Conservation (phyloP, 306 rosid genomes). For the Hippophae gyantsensis region DNA sequence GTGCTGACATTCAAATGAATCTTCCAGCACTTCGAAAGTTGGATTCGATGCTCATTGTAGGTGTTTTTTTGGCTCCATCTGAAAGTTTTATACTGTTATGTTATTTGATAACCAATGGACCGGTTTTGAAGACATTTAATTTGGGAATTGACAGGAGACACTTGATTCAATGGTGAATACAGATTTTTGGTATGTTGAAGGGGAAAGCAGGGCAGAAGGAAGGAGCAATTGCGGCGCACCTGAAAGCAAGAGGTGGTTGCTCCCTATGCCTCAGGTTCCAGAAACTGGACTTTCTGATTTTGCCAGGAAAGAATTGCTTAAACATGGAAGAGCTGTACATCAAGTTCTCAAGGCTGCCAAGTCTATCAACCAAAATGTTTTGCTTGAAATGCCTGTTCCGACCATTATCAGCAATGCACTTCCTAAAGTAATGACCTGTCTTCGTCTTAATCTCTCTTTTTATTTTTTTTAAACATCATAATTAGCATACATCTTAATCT, state of each 20-base stretch:
- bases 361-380: slow-evolving; percentile 67
- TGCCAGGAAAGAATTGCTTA: slow-evolving; percentile 49
- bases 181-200: slow-evolving; percentile 86
- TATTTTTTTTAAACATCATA: not conserved
- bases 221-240: slow-evolving; percentile 27
- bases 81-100: not conserved
- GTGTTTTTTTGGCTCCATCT: slow-evolving; percentile 29
- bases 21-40: slow-evolving; percentile 94
- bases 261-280: slow-evolving; percentile 76
- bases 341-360: slow-evolving; percentile 91
- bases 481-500: not conserved
- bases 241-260: slow-evolving; percentile 81
- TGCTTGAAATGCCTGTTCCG: slow-evolving; percentile 88
- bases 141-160: slow-evolving; percentile 43
- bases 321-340: slow-evolving; percentile 54
- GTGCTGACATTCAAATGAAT: slow-evolving; percentile 82
- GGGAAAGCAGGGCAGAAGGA: slow-evolving; percentile 72
- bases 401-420: slow-evolving; percentile 51
- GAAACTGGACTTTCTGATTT: slow-evolving; percentile 62
- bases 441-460: not conserved
- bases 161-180: slow-evolving; percentile 81
- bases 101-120: slow-evolving; percentile 1
- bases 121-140: slow-evolving; percentile 4
- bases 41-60: slow-evolving; percentile 89
- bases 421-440: slow-evolving; percentile 41